A percentile compares a stretch with the other conserved stretches of the same genome.
Evolutionary conservation across 2,329 filamentous ascomycete species (phyloP).

Genomic region (Microcera coccophila): DNA sequence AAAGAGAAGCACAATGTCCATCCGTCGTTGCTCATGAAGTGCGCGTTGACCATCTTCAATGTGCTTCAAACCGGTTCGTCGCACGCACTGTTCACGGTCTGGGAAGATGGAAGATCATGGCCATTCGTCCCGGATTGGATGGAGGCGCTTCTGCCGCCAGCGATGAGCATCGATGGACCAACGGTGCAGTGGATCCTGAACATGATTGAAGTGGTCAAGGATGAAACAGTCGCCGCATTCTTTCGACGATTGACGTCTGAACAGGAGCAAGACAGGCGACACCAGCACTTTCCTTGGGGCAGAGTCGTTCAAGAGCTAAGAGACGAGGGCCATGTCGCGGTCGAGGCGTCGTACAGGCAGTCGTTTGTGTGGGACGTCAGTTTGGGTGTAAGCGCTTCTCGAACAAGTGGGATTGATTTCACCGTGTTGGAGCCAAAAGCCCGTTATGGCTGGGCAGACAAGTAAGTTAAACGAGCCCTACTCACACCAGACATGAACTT

Average conservation of each 20-base stretch:
- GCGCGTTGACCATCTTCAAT: constrained; percentile 34
- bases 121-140: constrained; percentile 37
- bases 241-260: constrained; percentile 27
- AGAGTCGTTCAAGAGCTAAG: constrained; percentile 28
- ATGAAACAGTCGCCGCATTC: constrained; percentile 29
- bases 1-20: constrained; percentile 18
- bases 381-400: constrained; percentile 25
- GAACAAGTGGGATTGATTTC: constrained; percentile 16
- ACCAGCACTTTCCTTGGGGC: constrained; percentile 36
- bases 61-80: constrained; percentile 29
- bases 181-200: constrained; percentile 36
- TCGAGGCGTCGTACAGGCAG: constrained; percentile 35
- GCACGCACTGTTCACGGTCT: constrained; percentile 33
- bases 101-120: constrained; percentile 35
- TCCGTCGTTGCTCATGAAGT: constrained; percentile 30
- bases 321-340: constrained; percentile 32
- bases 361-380: constrained; percentile 39
- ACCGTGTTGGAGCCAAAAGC: constrained; percentile 27
- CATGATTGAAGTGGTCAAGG: constrained; percentile 24
- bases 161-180: constrained; percentile 37
- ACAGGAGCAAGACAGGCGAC: constrained; percentile 19
- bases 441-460: constrained; percentile 38
- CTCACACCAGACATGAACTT: background rate
- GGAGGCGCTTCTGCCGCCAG: constrained; percentile 30
- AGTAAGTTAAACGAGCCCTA: constrained; percentile 26